Conservation (phyloP, 257 asterid species). For the Capsicum baccatum region DNA sequence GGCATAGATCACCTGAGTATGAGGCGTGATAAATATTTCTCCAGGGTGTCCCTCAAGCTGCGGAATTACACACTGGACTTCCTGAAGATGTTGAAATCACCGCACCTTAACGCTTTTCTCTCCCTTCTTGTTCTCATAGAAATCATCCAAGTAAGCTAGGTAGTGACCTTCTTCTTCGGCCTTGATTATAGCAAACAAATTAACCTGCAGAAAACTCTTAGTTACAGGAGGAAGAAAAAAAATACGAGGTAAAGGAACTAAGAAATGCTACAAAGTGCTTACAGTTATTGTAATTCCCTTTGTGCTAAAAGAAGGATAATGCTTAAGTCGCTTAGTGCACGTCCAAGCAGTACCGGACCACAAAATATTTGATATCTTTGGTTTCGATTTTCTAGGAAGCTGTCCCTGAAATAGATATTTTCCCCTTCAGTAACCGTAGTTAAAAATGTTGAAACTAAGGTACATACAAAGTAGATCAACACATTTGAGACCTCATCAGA, state of each 20-base stretch:
- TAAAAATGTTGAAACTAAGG: background rate
- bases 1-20: too few species aligned
- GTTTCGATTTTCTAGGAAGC: constrained; percentile 33
- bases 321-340: constrained; percentile 56
- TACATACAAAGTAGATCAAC: background rate
- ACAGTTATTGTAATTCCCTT: constrained; percentile 49
- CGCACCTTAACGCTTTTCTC: constrained; percentile 52
- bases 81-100: constrained; percentile 45
- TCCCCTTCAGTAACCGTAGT: background rate
- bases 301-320: constrained; percentile 54
- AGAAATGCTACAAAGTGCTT: constrained; percentile 31
- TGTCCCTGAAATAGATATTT: constrained; percentile 36
- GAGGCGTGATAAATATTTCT: too few species aligned
- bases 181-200: constrained; percentile 53
- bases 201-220: constrained; percentile 43
- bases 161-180: constrained; percentile 36
- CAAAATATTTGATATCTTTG: constrained; percentile 37
- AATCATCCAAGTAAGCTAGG: constrained; percentile 63
- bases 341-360: constrained; percentile 62
- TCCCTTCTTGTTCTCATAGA: constrained; percentile 55
- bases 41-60: constrained; percentile 39
- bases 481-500: constrained; percentile 29
- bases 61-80: constrained; percentile 44
- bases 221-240: background rate
- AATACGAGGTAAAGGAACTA: constrained; percentile 25